Percentiles rank a stretch among this genome's conserved stretches.
Conservation (phyloP, 805 yeast genomes). For the Sugiyamaella valdiviana region DNA sequence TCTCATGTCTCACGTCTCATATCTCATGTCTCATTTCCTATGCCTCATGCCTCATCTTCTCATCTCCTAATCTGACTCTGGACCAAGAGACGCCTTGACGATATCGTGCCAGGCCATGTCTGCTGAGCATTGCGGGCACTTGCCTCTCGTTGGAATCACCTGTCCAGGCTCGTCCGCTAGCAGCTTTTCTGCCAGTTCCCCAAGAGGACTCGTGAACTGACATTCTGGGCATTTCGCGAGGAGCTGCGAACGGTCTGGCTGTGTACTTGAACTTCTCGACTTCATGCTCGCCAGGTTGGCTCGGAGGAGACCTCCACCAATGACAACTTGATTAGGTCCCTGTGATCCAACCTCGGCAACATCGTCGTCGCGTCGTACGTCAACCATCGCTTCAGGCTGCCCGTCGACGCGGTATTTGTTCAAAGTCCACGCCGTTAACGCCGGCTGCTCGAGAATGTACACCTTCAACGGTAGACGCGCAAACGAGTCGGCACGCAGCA, state of each 20-base stretch:
- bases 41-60: no score
- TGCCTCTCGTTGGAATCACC: slow-evolving; percentile 12
- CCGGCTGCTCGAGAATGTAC: slow-evolving; percentile 26
- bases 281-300: no score
- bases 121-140: slow-evolving; percentile 14
- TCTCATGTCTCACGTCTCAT: no score
- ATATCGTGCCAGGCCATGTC: slow-evolving; percentile 12
- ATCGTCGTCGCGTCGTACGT: slow-evolving; percentile 7
- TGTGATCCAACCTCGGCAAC: not conserved
- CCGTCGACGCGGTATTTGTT: slow-evolving; percentile 22
- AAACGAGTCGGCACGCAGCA: slow-evolving; percentile 22
- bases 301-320: slow-evolving; percentile 17
- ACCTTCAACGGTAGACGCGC: slow-evolving; percentile 24
- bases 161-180: slow-evolving; percentile 2
- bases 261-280: no score
- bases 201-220: slow-evolving; percentile 1
- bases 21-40: no score
- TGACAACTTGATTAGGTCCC: not conserved
- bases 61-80: not conserved
- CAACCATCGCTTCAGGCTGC: slow-evolving; percentile 2
- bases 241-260: no score
- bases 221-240: slow-evolving; percentile 3
- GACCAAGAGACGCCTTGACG: slow-evolving; percentile 6
- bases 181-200: slow-evolving; percentile 7
- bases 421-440: slow-evolving; percentile 21